These are phyloP conservation scores for Cladosporium sp. DNA, from an alignment of 2,329 filamentous ascomycete species.

Conservation along the genomic window DNA sequence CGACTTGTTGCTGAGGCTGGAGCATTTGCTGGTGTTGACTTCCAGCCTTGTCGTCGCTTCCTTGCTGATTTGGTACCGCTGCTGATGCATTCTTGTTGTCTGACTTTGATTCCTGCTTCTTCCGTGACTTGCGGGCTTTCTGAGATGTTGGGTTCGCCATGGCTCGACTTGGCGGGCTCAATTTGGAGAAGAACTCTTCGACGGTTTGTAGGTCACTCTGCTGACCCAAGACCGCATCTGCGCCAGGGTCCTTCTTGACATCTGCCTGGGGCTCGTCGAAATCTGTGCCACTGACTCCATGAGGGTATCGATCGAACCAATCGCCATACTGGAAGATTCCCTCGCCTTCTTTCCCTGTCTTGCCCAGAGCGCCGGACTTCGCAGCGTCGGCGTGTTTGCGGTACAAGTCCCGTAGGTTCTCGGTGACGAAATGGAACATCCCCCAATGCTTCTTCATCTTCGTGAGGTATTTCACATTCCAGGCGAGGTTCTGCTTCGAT, in stretches of 20 bases:
- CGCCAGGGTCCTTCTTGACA: conserved; percentile 72
- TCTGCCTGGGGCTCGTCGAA: conserved; percentile 70
- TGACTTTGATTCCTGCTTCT: conserved; percentile 35
- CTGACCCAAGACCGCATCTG: conserved; percentile 86
- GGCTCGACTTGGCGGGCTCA: conserved; percentile 60
- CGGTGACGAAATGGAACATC: conserved; percentile 96
- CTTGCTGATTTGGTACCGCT: conserved; percentile 24
- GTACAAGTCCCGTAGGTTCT: conserved; percentile 88
- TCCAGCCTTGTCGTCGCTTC: conserved; percentile 26
- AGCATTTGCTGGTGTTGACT: conserved; percentile 27
- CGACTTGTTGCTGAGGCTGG: conserved; percentile 23
- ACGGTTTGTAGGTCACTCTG: conserved; percentile 90
- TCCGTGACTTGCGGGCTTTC: conserved; percentile 48
- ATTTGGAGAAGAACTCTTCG: conserved; percentile 85
- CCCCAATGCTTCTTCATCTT: conserved; percentile 99
- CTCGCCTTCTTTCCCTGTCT: conserved; percentile 43
- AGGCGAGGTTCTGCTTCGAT: conserved; percentile 80
- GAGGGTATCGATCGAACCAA: conserved; percentile 94
- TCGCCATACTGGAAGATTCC: conserved; percentile 92
- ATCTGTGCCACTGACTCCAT: conserved; percentile 82
- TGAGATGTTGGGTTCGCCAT: conserved; percentile 41
- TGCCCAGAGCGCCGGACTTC: conserved; percentile 58
- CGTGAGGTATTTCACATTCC: conserved; percentile 84
- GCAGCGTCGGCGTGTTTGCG: conserved; percentile 80
- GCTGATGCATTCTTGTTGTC: conserved; percentile 25